Base-by-base conservation (phyloP, 306 rosid species). In the Sechiopsis laciniata region DNA sequence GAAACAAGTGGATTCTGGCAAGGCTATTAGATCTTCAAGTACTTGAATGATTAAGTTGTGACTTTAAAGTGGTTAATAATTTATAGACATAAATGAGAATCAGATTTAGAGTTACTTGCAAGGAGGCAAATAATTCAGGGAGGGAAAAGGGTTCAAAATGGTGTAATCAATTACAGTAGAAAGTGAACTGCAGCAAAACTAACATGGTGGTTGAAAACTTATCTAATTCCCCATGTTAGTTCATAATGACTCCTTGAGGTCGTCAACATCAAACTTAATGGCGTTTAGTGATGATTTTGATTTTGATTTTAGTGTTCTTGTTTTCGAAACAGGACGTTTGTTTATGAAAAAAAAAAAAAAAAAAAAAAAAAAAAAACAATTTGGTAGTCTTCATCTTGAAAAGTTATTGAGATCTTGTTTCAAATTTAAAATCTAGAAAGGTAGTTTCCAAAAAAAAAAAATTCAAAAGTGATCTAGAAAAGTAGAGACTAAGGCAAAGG, bases 211-310 rank as follows among this genome's bases (percentile, higher is more conserved):
- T 62, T 29, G 48, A 29, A 32, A 7, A 32, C 37, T 29, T 6
- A 62, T 62, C 48, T 63, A 2, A 61, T 61, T 61, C 32, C 17
- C 6, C 67, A 61, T 61, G 67, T 26, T 61, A 26, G 67, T 61
- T 57, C 32, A 10, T 57, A 57, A 57, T 3, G 22, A 8, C 13
- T 55, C 58, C 22, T 20, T 17, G 3, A n/a, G 15, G 29, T 56
- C 29, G 48, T 42, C 48, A 58, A 21, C 64, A 58, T 58, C 37
- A 37, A 51, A 65, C 20, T 65, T 65, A 37, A 40, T 50, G 24
- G 70, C 26, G 71, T 37, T 10, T n/a, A 64, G 13, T 64, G 70
- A 37, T 9, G 53, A n/a, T 65, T n/a, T 9, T 63, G 53, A n/a
- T 65, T n/a, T 9, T 63, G 9, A 15, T 32, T 35, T 0, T 32